phyloP scores from a whole-genome alignment of 306 rosid genomes.

The Quercus berberidifolia region DNA sequence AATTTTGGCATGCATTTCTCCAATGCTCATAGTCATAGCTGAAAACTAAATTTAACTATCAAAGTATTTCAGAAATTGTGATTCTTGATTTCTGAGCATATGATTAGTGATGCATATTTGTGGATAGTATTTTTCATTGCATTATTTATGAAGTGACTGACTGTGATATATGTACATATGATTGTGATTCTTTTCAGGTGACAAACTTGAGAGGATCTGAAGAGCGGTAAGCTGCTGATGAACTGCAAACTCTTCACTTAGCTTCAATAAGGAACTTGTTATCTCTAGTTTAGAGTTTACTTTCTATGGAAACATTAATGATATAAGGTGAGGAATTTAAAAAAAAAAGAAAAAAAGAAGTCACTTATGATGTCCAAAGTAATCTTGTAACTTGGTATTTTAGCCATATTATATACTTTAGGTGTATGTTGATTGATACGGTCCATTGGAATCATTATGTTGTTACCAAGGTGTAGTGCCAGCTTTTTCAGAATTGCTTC shows the following conservation, averaged over 20 bases:
- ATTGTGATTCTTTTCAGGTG: slow-evolving; percentile 42
- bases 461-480: background rate
- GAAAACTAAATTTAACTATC: background rate
- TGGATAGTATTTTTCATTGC: slow-evolving; percentile 5
- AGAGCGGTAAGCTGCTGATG: slow-evolving; percentile 47
- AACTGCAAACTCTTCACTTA: slow-evolving; percentile 8
- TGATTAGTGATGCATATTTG: background rate
- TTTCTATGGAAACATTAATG: background rate
- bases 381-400: background rate
- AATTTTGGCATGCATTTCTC: background rate
- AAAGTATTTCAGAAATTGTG: background rate
- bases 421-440: background rate
- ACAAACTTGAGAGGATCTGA: slow-evolving; percentile 46
- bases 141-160: slow-evolving; percentile 31
- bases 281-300: background rate
- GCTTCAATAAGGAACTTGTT: background rate
- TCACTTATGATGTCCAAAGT: background rate
- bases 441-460: background rate
- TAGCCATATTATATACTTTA: background rate
- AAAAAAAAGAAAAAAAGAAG: background rate
- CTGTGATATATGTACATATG: background rate
- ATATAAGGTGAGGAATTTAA: background rate
- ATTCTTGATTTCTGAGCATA: background rate
- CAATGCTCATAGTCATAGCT: background rate
- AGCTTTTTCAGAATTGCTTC: background rate